phyloP scores from a whole-genome alignment of 129 eudicot genomes.

The Helianthus tuberosus region DNA sequence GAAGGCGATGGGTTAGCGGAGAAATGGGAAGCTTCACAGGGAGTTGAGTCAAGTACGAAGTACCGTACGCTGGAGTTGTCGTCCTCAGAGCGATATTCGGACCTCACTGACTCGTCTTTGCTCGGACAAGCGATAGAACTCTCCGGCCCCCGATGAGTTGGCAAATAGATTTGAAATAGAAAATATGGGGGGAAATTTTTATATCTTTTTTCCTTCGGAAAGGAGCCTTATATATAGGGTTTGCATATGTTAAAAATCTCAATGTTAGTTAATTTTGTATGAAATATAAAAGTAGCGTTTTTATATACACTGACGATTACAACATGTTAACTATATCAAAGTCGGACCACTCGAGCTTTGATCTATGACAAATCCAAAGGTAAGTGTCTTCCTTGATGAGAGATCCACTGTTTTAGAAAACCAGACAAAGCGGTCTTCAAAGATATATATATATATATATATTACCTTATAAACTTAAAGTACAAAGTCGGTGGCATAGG shows the following conservation, averaged over 20 bases:
- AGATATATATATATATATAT: too few species aligned
- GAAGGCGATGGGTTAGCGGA: constrained; percentile 93
- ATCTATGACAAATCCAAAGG: too few species aligned
- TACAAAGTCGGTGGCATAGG: too few species aligned
- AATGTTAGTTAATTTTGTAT: constrained; percentile 25
- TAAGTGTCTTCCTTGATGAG: too few species aligned
- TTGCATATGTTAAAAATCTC: constrained; percentile 15
- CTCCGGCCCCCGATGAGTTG: constrained; percentile 72
- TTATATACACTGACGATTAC: not conserved
- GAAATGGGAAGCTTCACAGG: constrained; percentile 86
- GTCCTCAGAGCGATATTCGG: constrained; percentile 75
- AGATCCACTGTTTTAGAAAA: too few species aligned
- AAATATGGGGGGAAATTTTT: not conserved
- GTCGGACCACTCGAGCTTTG: too few species aligned
- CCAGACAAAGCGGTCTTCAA: too few species aligned
- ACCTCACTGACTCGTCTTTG: constrained; percentile 73
- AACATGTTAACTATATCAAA: too few species aligned
- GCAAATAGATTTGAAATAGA: not conserved
- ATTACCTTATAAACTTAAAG: too few species aligned
- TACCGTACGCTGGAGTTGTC: constrained; percentile 54
- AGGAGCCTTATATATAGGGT: constrained; percentile 1
- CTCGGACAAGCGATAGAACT: constrained; percentile 81
- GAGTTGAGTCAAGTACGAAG: constrained; percentile 55
- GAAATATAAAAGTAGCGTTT: constrained; percentile 17
- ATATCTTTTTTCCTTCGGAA: not conserved